Conservation (phyloP, 73 alveolate species). For the Symbiodinium pilosum region DNA sequence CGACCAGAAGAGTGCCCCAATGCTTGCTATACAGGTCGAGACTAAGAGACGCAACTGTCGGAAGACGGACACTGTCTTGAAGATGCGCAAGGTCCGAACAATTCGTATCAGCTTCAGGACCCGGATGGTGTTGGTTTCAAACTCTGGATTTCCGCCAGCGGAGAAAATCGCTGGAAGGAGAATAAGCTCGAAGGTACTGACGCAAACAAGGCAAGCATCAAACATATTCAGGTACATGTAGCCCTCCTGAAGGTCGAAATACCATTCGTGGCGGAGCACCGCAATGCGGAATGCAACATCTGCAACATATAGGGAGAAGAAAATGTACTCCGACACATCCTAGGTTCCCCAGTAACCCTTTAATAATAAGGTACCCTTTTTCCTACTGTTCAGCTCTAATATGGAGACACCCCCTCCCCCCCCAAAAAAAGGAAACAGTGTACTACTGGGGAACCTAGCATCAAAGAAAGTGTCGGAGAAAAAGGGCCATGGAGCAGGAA, state of each 20-base stretch:
- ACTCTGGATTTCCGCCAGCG: conserved; percentile 6
- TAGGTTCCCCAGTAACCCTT: no score
- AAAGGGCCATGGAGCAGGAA: not conserved
- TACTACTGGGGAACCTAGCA: no score
- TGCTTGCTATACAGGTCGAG: conserved; percentile 28
- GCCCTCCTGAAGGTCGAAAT: conserved; percentile 29
- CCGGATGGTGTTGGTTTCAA: conserved; percentile 60
- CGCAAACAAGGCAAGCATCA: conserved; percentile 49
- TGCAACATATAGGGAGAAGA: conserved; percentile 11
- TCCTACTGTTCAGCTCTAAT: no score
- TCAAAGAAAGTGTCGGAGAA: not conserved
- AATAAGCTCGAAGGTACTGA: conserved; percentile 52
- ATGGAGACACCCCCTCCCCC: no score
- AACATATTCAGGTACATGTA: conserved; percentile 55
- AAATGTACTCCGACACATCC: conserved; percentile 19
- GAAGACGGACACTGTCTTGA: conserved; percentile 40
- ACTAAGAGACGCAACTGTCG: conserved; percentile 55
- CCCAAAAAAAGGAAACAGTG: no score
- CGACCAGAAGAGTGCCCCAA: conserved; percentile 67
- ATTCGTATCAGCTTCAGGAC: conserved; percentile 63
- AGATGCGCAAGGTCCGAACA: conserved; percentile 62
- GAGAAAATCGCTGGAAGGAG: conserved; percentile 31
- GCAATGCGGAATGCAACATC: conserved; percentile 32
- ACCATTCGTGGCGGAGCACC: conserved; percentile 45
- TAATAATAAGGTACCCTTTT: no score